Evolutionary conservation across 176 grass and related monocot species (phyloP).

Genomic region (Raddia guianensis): DNA sequence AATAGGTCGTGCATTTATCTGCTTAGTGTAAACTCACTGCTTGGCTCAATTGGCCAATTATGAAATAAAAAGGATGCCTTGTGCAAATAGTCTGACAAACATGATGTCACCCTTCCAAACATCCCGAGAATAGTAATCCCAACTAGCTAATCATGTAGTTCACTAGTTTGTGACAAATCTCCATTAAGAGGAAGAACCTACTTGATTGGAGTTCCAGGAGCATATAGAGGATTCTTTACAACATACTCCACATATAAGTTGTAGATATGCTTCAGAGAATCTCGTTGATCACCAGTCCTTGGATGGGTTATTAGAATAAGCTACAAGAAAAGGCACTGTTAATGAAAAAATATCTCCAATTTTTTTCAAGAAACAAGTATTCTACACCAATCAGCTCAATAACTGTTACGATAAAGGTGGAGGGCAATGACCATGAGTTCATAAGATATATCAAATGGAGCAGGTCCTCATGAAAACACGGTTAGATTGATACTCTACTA

Average conservation of each 20-base stretch:
- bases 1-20: neutral
- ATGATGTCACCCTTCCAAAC: slow-evolving; percentile 16
- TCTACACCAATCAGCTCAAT: neutral
- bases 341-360: neutral
- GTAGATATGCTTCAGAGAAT: slow-evolving; percentile 89
- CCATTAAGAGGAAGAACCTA: slow-evolving; percentile 36
- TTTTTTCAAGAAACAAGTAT: neutral
- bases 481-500: too few relatives aligned
- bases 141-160: slow-evolving; percentile 3
- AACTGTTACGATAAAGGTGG: neutral
- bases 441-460: too few relatives aligned
- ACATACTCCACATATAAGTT: slow-evolving; percentile 95
- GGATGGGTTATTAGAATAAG: slow-evolving; percentile 95
- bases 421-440: neutral
- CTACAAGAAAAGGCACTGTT: slow-evolving; percentile 48
- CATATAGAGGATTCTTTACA: slow-evolving; percentile 92
- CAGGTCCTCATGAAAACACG: too few relatives aligned
- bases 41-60: neutral
- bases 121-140: neutral
- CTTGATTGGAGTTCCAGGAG: slow-evolving; percentile 81
- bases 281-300: slow-evolving; percentile 84
- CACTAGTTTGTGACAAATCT: neutral
- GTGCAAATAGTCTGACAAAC: neutral
- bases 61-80: slow-evolving; percentile 3
- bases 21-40: neutral